Base-by-base conservation (phyloP, 23 red algal genomes). In the Agarophyton chilense region DNA sequence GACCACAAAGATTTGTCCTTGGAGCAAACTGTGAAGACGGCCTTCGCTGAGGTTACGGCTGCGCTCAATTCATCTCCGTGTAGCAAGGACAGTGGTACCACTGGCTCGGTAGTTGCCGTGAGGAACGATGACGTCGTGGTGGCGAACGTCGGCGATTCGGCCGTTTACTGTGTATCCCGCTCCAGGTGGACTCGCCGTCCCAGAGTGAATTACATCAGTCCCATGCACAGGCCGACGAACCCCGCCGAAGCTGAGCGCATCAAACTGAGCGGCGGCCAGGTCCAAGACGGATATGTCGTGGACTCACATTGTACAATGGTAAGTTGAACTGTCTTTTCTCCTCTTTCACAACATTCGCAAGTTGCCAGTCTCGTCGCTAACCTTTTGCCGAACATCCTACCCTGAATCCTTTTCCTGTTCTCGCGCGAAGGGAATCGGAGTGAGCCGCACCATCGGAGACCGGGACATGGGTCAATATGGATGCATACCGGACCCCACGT, bases 381-480 rank as follows among this genome's bases (percentile, higher is more conserved):
- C n/a, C n/a, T 70, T 33, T 40, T 70, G 56, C 8, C 45, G 45
- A 10, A 49, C 45, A 10, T 49, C 45, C 45, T 13, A 49, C 45
- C 45, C 35, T 65, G 26, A 2, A 18, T 35, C 25, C 31, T 35
- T 65, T 65, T 65, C n/a, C n/a, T 65, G 26, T 65, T 65, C 31
- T 65, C 8, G 72, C 49, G 72, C 34, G 68, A 28, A 89, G 72
- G 84, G 84, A 53, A 63, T 89, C 33, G 84, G 66, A 45, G 71
- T 89, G 16, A 76, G 66, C 53, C 84, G 84, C 46, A 89, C 84
- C 0, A 75, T 89, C 25, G 84, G 84, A 22, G 84, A 89, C 38
- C 51, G 84, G 33, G 84, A 89, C 33, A 89, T 89, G 84, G 65
- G 72, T 51, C 50, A 79, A 58, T 67, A 65, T 43, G 84, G 84